Evolutionary conservation across 192 early-diverging fungal genomes (phyloP).

Genomic region (Piromyces finnis): DNA sequence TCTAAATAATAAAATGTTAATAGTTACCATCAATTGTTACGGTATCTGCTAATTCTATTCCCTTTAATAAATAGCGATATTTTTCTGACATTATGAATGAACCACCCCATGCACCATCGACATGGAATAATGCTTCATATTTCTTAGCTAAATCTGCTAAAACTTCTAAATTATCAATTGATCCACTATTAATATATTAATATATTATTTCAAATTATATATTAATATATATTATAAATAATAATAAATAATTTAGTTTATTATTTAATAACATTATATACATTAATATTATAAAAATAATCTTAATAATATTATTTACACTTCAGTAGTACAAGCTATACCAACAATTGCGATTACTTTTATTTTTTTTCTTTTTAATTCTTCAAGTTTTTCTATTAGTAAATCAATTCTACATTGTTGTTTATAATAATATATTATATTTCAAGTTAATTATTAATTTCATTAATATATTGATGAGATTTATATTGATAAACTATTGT

Average conservation of each 20-base stretch:
- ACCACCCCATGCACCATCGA: conserved; percentile 38
- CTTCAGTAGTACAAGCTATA: conserved; percentile 33
- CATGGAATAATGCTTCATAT: conserved; percentile 16
- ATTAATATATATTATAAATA: not conserved
- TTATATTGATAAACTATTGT: too few relatives aligned
- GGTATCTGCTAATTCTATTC: conserved; percentile 25
- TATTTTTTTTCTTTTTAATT: conserved; percentile 9
- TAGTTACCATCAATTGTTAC: conserved; percentile 26
- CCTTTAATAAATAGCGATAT: conserved; percentile 18
- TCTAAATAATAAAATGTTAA: not conserved
- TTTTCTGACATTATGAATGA: conserved; percentile 31
- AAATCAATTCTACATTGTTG: conserved; percentile 13
- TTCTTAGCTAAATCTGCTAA: not conserved
- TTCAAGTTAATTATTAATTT: too few relatives aligned
- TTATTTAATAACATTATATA: too few relatives aligned
- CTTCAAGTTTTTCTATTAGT: conserved; percentile 11
- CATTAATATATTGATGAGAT: too few relatives aligned
- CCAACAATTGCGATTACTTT: conserved; percentile 26
- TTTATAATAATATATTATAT: too few relatives aligned
- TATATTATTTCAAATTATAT: not conserved
- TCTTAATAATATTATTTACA: conserved; percentile 8
- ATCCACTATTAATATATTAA: not conserved
- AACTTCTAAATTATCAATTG: not conserved
- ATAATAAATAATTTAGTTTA: not conserved
- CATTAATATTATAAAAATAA: too few relatives aligned